phyloP scores from a whole-genome alignment of 163 green algal species.

The Volvox carteri region DNA sequence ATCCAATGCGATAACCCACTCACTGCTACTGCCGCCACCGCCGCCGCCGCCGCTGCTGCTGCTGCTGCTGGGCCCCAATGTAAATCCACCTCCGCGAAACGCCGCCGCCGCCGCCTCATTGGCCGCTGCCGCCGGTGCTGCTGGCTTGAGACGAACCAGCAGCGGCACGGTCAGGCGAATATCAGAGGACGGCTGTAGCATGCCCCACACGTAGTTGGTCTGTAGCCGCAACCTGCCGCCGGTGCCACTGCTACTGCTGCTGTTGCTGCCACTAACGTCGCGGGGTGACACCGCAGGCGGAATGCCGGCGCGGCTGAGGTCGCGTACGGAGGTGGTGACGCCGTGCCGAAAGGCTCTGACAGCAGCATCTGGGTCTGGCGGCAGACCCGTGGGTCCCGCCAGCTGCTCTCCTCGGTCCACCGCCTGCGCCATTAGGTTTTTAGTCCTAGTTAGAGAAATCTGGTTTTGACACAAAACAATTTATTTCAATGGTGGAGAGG shows the following conservation, averaged over 20 bases:
- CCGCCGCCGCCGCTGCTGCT: not conserved
- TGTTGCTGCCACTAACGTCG: not conserved
- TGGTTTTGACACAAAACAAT: not conserved
- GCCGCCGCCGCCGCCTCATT: not conserved
- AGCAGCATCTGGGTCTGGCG: not conserved
- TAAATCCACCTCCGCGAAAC: no score
- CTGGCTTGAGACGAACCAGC: not conserved
- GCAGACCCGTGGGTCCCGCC: not conserved
- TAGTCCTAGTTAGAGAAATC: no score
- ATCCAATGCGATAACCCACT: conserved; percentile 16
- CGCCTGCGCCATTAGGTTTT: no score
- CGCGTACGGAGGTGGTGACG: not conserved
- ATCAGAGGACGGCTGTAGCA: conserved; percentile 33
- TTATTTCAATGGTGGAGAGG: no score
- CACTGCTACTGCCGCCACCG: not conserved
- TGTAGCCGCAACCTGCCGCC: conserved; percentile 16
- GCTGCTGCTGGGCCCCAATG: no score
- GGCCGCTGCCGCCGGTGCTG: not conserved
- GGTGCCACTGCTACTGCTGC: not conserved
- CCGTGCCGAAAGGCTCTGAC: not conserved
- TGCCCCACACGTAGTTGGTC: not conserved
- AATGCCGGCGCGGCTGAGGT: not conserved
- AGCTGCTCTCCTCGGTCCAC: not conserved
- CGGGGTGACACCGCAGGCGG: no score
- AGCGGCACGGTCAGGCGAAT: conserved; percentile 47